phyloP scores from a whole-genome alignment of 257 asterid species.

The Gentiana straminea region DNA sequence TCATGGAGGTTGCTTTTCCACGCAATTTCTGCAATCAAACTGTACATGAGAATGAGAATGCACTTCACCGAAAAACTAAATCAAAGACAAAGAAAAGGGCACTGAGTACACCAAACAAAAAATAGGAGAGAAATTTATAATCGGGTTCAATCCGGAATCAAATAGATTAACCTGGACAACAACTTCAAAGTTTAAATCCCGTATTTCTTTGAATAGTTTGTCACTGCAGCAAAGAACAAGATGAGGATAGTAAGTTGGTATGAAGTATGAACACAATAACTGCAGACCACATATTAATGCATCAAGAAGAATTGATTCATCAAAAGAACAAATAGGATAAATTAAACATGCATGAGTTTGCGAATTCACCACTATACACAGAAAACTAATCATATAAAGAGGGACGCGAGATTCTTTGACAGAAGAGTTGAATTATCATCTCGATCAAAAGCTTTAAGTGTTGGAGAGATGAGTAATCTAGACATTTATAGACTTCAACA shows the following conservation, averaged over 20 bases:
- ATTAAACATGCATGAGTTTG: too few relatives aligned
- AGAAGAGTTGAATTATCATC: too few relatives aligned
- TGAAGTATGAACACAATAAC: constrained; percentile 5
- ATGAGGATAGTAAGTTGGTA: constrained; percentile 14
- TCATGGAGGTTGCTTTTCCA: constrained; percentile 95
- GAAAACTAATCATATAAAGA: too few relatives aligned
- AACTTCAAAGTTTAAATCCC: constrained; percentile 95
- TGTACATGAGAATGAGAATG: constrained; percentile 33
- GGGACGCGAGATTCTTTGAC: too few relatives aligned
- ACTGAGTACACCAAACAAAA: not conserved
- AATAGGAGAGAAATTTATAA: not conserved
- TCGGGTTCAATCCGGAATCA: constrained; percentile 1
- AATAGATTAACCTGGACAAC: constrained; percentile 84
- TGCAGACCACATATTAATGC: not conserved
- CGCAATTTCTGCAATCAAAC: constrained; percentile 89
- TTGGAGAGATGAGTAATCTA: too few relatives aligned
- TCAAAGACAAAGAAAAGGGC: not conserved
- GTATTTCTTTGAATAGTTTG: constrained; percentile 93
- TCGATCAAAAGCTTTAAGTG: too few relatives aligned
- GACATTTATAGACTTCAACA: too few relatives aligned
- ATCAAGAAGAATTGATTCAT: not conserved
- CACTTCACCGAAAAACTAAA: constrained; percentile 1
- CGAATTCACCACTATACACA: too few relatives aligned
- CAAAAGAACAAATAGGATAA: constrained; percentile 5
- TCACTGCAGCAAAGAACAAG: constrained; percentile 41